Base-by-base conservation (phyloP, 1,139 yeast genomes). In the Yamadazyma atmosphaerica region DNA sequence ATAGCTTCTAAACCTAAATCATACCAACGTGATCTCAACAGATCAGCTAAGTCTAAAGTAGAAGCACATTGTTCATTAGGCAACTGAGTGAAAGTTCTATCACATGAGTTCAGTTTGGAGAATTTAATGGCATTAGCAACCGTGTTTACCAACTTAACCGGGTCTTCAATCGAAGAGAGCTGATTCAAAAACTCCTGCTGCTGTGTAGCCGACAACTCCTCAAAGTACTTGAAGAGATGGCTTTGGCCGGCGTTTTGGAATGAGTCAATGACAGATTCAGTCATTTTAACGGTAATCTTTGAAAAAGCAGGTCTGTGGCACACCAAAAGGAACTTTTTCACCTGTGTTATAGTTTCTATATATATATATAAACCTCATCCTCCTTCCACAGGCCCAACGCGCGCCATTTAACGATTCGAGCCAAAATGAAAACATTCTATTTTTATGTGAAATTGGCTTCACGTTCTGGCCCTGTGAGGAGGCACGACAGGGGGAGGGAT, bases 1-100 rank as follows among this genome's bases (percentile, higher is more conserved):
- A 92, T 83, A 28, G 94, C 85, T 26, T 78, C 67, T 32, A 84
- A 62, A 11, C 99, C 99, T 13, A 64, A 43, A 1, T 63, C 50
- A 23, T 58, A 54, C 89, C 95, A 90, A 9, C 50, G 27, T 14
- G 58, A 50, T 28, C 63, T 47, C 16, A 61, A 54, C 3, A 58
- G 60, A 0, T 46, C 37, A 2, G 57, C 57, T 8, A 61, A 49
- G 34, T 74, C 79, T 40, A 79, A 55, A 11, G 77, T 67, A 2
- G 83, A 74, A 17, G 77, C 78, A 22, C 74, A 66, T 28, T 76
- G 77, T 2, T 66, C 51, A 0, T 49, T 40, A 0, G 86, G 86
- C 35, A 81, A 63, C 40, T 79, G 82, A 25, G 72, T 65, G 45
- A 74, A 72, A n/a, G 57, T 53, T 42, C 66, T 65, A 0, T 35